Base-by-base conservation (phyloP, 202 grass and related monocot species). In the Panicum hallii region DNA sequence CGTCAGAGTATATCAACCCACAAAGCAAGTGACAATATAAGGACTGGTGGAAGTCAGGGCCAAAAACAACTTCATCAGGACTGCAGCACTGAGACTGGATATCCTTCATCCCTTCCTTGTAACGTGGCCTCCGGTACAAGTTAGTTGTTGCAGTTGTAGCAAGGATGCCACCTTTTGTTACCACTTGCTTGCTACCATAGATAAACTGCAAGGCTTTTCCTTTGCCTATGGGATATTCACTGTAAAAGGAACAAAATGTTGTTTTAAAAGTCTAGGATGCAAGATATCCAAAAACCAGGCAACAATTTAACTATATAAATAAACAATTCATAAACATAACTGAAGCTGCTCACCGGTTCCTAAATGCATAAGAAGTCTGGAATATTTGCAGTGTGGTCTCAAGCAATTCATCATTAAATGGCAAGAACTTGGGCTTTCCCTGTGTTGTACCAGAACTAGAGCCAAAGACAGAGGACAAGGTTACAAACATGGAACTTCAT, bases 11-110 rank as follows among this genome's bases (percentile, higher is more conserved):
- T 69, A 99, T 92, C 36, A 99, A 85, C 7, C 97, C 97, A 61
- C 97, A 99, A 12, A 99, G 87, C 47, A 99, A 90, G 85, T 99
- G 97, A 65, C 97, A 99, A 64, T 99, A 99, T 9, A 99, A 85
- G 4, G 93, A 91, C 15, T 99, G 97, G 32, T 88, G 23, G 88
- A 93, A 99, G 36, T 97, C 93, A 60, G 88, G 79, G 8, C 97
- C 84, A 56, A 99, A 94, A 66, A 99, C 85, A 36, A 99, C 93
- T 83, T 87, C 91, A 50, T 97, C 93, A 2, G 97, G 97, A 74
- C 97, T 99, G 68, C 91, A 91, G 46, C 85, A 82, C 52, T 93
- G 86, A 75, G 85, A 92, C n/a, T 90, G 88, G 47, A 99, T 94
- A 65, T 88, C 83, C 72, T 97, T 88, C 97, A 99, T 93, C 3